Evolutionary conservation across 2,329 filamentous ascomycete species (phyloP), one percentile per base, ranked within the genome.

Genomic region (Sarocladiaceae sp.): DNA sequence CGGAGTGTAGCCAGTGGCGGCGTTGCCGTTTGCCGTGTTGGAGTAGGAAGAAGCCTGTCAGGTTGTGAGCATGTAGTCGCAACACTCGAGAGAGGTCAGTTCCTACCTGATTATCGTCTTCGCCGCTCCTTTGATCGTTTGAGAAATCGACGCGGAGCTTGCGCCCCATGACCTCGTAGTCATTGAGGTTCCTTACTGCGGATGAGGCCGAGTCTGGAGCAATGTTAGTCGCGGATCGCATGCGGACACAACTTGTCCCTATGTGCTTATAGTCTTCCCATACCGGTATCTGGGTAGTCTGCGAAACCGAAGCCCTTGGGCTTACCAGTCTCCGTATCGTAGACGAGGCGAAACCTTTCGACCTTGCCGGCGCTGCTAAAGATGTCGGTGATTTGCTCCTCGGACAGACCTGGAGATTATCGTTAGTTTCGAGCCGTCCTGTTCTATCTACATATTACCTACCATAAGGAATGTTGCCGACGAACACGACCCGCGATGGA

Each of bases 301-400:
- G 90, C 87, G 57, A 97, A 98, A 27, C 93, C 93, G 62, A 95
- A 98, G 15, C 93, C 93, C 65, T 96, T 97, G 1, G 93, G 90
- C 46, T 88, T 82, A 33, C 91, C 90, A 3, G 90, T 96, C 58
- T 97, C 91, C 44, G 89, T 85, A 68, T 97, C 94, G 66, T 95
- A 94, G 51, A 97, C 91, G 40, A 97, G 76, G 43, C 91, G 82
- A 63, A 97, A 97, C 61, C 86, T 91, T 47, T 94, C 74, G 1
- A 97, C 91, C 52, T 90, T 87, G 47, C 93, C 93, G 44, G 87
- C 89, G 51, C 85, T 85, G 60, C 83, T 87, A 64, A 97, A 94
- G 49, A 95, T 95, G 55, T 96, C 88, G 60, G 84, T 85, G 56
- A 98, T 95, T 62, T 95, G 87, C 63, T 97, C 90, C 68, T 98